Evolutionary conservation across 2,329 filamentous ascomycete species (phyloP).

Genomic region (Xenosphaeropsis pyriputrescens): DNA sequence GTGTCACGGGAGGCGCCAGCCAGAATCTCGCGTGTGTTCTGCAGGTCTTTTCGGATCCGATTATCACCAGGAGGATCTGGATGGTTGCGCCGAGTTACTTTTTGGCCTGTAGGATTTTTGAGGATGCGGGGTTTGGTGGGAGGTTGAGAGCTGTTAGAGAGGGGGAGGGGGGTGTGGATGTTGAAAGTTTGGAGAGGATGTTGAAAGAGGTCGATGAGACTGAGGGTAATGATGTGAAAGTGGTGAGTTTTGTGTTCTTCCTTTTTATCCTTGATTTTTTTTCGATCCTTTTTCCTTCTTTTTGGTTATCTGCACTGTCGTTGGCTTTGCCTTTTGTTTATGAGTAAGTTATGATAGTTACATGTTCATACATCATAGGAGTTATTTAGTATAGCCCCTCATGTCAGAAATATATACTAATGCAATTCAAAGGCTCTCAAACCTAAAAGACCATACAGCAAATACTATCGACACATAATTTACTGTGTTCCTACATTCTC

Average conservation of each 20-base stretch:
- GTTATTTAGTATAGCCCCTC: too few relatives aligned
- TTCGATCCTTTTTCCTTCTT: too few relatives aligned
- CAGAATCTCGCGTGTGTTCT: conserved; percentile 70
- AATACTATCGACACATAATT: conserved; percentile 76
- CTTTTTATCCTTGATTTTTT: too few relatives aligned
- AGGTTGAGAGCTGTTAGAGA: conserved; percentile 59
- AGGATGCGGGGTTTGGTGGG: conserved; percentile 60
- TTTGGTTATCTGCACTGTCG: too few relatives aligned
- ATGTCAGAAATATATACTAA: background rate
- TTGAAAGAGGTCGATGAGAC: conserved; percentile 23
- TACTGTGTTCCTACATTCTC: conserved; percentile 82
- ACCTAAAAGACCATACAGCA: conserved; percentile 36
- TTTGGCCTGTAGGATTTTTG: conserved; percentile 73
- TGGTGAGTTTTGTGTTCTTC: too few relatives aligned
- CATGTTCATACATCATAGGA: too few relatives aligned
- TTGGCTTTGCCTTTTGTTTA: too few relatives aligned
- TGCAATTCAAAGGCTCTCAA: conserved; percentile 1
- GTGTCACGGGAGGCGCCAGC: conserved; percentile 72
- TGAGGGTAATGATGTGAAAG: conserved; percentile 9
- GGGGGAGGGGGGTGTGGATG: conserved; percentile 62
- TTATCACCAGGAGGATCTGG: conserved; percentile 63
- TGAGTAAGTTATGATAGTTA: too few relatives aligned
- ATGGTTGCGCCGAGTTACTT: conserved; percentile 73
- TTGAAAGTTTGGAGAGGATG: conserved; percentile 36
- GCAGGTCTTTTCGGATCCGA: conserved; percentile 67